A percentile compares a stretch with the other conserved stretches of the same genome.
Evolutionary conservation across 176 grass and related monocot species (phyloP).

Genomic region (Cenchrus fungigraminus): DNA sequence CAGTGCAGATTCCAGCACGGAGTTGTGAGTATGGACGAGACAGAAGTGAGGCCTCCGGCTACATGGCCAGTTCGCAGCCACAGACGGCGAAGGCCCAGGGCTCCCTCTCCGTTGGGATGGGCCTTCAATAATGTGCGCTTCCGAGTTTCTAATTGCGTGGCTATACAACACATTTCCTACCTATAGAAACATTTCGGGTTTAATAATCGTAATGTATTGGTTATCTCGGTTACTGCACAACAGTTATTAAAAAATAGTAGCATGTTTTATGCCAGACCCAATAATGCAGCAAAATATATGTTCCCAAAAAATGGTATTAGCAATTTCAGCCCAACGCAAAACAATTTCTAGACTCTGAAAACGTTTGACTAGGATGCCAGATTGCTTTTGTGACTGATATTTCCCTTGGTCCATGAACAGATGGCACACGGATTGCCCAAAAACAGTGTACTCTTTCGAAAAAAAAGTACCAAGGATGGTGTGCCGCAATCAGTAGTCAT

Average conservation of each 20-base stretch:
- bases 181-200: too few species aligned
- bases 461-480: too few species aligned
- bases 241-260: not conserved
- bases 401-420: not conserved
- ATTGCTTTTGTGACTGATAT: slow-evolving; percentile 19
- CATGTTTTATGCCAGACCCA: too few species aligned
- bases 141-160: too few species aligned
- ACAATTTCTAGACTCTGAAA: not conserved
- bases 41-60: too few species aligned
- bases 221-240: not conserved
- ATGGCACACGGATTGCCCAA: slow-evolving; percentile 27
- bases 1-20: too few species aligned
- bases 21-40: too few species aligned
- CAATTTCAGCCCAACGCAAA: not conserved
- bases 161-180: too few species aligned
- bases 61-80: too few species aligned
- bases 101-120: not conserved
- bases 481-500: slow-evolving; percentile 69
- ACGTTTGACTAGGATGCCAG: not conserved
- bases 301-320: not conserved
- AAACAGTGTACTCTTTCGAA: not conserved
- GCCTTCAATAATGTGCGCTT: not conserved
- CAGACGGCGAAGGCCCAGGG: too few species aligned
- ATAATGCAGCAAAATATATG: not conserved
- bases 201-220: too few species aligned